Conservation (phyloP, 306 rosid species). For the Inga laurina region DNA sequence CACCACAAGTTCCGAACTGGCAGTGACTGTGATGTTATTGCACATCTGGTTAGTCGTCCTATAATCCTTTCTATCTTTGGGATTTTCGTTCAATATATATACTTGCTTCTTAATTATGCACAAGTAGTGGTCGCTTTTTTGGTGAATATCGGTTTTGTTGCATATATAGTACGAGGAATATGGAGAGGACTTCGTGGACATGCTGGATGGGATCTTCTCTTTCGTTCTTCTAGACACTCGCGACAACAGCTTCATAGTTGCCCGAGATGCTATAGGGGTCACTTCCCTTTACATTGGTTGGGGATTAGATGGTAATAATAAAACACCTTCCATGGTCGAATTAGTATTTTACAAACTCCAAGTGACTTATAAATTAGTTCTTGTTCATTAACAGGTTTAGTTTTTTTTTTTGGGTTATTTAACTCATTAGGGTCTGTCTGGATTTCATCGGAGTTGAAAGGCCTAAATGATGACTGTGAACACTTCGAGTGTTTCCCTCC, state of each 20-base stretch:
- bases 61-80: not conserved
- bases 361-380: not conserved
- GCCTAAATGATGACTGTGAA: constrained; percentile 73
- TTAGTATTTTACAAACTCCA: not conserved
- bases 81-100: no score
- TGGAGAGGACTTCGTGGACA: constrained; percentile 74
- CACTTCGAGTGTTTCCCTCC: constrained; percentile 80
- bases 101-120: no score
- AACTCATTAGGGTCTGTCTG: constrained; percentile 66
- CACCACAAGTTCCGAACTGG: constrained; percentile 77
- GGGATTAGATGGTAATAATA: constrained; percentile 70
- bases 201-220: constrained; percentile 83
- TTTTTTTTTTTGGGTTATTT: not conserved
- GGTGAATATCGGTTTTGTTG: not conserved
- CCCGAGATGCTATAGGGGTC: constrained; percentile 87
- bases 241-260: constrained; percentile 83
- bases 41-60: constrained; percentile 60
- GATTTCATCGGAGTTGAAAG: constrained; percentile 80
- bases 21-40: constrained; percentile 88
- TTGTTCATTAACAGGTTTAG: not conserved
- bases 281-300: constrained; percentile 90
- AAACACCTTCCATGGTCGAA: not conserved
- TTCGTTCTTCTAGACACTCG: constrained; percentile 79
- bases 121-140: not conserved
- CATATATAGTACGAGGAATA: constrained; percentile 68